These are phyloP conservation scores for Dinochytrium kinnereticum DNA, from an alignment of 371 early-diverging fungal genomes.

Conservation along the genomic window DNA sequence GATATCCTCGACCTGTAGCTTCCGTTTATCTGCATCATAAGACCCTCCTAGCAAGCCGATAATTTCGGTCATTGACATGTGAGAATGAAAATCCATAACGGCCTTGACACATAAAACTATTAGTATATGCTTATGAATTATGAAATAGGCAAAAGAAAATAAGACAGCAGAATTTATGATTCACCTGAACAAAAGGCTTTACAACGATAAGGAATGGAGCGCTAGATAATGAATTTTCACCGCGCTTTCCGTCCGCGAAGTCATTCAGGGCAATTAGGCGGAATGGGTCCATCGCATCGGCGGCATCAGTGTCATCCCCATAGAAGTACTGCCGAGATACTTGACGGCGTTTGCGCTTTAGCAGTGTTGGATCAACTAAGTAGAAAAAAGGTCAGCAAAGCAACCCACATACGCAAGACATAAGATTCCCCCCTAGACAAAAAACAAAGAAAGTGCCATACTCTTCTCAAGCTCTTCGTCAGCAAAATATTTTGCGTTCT, in stretches of 20 bases:
- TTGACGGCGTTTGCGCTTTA: conserved; percentile 28
- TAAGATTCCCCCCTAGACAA: no score
- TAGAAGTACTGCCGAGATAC: conserved; percentile 28
- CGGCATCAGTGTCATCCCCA: conserved; percentile 20
- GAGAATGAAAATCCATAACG: conserved; percentile 60
- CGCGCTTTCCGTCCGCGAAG: not conserved
- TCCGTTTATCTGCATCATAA: conserved; percentile 53
- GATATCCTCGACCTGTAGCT: conserved; percentile 58
- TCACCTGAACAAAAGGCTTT: conserved; percentile 24
- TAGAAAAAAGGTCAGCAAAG: no score
- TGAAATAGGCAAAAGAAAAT: no score
- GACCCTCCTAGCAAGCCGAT: conserved; percentile 58
- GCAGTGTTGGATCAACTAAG: conserved; percentile 25
- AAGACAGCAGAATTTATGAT: not conserved
- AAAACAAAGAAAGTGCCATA: conserved; percentile 27
- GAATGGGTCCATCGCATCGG: conserved; percentile 23
- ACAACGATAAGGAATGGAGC: conserved; percentile 18
- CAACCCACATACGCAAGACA: not conserved
- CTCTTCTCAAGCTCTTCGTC: conserved; percentile 48
- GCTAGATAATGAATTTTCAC: no score
- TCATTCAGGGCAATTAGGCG: conserved; percentile 21
- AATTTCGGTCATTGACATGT: conserved; percentile 55
- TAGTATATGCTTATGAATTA: no score
- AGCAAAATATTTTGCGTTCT: conserved; percentile 63
- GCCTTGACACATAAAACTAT: no score